These are phyloP conservation scores for Scleroderma bovista DNA, from an alignment of 768 basidiomycete species.

Conservation along the genomic window DNA sequence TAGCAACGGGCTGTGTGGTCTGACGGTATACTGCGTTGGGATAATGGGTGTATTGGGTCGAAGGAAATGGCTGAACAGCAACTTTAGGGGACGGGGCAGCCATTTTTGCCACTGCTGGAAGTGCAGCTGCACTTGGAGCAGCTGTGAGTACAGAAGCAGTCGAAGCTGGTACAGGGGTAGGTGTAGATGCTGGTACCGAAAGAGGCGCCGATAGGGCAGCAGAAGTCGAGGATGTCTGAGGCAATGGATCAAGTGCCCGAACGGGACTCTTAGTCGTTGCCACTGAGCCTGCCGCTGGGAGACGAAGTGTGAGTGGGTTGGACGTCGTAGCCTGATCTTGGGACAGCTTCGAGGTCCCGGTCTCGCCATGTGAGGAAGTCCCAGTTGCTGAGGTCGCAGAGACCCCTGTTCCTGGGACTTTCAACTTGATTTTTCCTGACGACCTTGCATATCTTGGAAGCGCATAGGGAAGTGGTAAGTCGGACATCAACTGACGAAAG, in stretches of 20 bases:
- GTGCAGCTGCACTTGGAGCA: slow-evolving; percentile 6
- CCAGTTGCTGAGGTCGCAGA: slow-evolving; percentile 5
- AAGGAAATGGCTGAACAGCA: slow-evolving; percentile 26
- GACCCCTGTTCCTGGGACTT: slow-evolving; percentile 41
- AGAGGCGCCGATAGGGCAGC: slow-evolving; percentile 4
- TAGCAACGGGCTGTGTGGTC: slow-evolving; percentile 18
- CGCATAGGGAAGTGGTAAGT: slow-evolving; percentile 63
- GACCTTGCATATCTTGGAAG: slow-evolving; percentile 59
- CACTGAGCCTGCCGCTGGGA: slow-evolving; percentile 16
- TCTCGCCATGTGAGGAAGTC: slow-evolving; percentile 12
- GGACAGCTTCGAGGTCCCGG: slow-evolving; percentile 7
- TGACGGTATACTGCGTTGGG: slow-evolving; percentile 48
- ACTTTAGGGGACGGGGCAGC: slow-evolving; percentile 30
- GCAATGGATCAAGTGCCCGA: slow-evolving; percentile 16
- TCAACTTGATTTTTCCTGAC: slow-evolving; percentile 66
- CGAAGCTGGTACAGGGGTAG: slow-evolving; percentile 12
- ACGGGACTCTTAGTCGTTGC: slow-evolving; percentile 15
- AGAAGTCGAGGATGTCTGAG: slow-evolving; percentile 13
- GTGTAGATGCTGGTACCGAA: slow-evolving; percentile 1
- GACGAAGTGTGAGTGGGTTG: slow-evolving; percentile 16
- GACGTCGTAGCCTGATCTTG: slow-evolving; percentile 12
- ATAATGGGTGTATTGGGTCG: slow-evolving; percentile 43
- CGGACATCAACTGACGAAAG: slow-evolving; percentile 72
- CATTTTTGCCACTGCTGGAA: slow-evolving; percentile 12
- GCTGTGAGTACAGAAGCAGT: slow-evolving; percentile 13